These are phyloP conservation scores for Leccinum variicolor DNA, from an alignment of 768 basidiomycete genomes.

Conservation along the genomic window DNA sequence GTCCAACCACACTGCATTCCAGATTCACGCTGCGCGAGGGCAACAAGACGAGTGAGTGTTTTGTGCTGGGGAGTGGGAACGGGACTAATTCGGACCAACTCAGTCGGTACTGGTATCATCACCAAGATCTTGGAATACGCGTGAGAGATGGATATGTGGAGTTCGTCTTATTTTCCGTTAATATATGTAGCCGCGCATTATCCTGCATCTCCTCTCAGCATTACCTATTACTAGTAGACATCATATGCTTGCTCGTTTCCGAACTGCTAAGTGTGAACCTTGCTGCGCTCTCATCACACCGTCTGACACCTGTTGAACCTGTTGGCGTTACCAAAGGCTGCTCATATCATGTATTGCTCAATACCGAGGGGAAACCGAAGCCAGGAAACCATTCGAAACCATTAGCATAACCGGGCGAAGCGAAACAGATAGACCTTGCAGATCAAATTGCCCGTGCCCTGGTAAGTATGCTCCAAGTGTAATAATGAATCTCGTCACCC, in stretches of 20 bases:
- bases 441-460: background rate
- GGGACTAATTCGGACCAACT: constrained; percentile 9
- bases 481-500: background rate
- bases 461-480: background rate
- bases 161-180: constrained; percentile 17
- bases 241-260: background rate
- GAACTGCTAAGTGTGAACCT: background rate
- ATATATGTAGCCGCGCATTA: constrained; percentile 15
- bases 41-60: constrained; percentile 77
- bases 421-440: background rate
- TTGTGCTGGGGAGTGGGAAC: background rate
- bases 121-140: constrained; percentile 69
- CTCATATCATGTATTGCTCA: background rate
- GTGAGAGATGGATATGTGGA: constrained; percentile 10
- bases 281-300: background rate
- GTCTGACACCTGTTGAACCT: background rate
- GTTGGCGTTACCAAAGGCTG: background rate
- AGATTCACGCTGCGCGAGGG: constrained; percentile 93
- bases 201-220: constrained; percentile 26
- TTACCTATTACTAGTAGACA: constrained; percentile 9
- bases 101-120: constrained; percentile 93
- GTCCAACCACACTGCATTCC: background rate
- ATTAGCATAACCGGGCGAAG: background rate
- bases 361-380: background rate
- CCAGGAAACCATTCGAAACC: no score